A percentile compares a stretch with the other conserved stretches of the same genome.
These are phyloP conservation scores for Sodiomyces alkalinus DNA, from an alignment of 2,329 filamentous ascomycete species.

Conservation along the genomic window DNA sequence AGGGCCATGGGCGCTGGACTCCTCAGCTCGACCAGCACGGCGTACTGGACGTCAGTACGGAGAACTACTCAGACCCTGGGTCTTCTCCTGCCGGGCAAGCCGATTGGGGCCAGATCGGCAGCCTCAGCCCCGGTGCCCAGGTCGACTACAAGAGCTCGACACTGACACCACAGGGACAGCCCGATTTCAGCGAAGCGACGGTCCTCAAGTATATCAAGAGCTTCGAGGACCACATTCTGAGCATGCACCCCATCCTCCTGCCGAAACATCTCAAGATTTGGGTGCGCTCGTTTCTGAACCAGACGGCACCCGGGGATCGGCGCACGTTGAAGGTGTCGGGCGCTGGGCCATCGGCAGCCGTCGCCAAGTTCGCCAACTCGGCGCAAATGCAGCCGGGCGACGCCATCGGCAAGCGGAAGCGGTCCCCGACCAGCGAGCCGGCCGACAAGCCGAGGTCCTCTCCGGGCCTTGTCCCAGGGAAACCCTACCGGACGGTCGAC, in stretches of 20 bases:
- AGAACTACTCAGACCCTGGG: constrained; percentile 30
- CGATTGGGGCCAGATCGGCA: constrained; percentile 45
- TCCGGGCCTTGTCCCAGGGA: constrained; percentile 22
- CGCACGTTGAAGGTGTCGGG: constrained; percentile 4
- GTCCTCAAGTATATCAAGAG: constrained; percentile 39
- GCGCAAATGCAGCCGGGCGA: constrained; percentile 1
- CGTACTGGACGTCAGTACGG: constrained; percentile 26
- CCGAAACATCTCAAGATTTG: constrained; percentile 35
- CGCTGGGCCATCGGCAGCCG: too few species aligned
- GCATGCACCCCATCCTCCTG: constrained; percentile 49
- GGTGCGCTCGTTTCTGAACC: constrained; percentile 36
- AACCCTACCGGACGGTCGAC: constrained; percentile 51
- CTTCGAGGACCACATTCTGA: constrained; percentile 46
- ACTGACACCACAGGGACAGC: constrained; percentile 28
- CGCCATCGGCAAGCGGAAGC: constrained; percentile 33
- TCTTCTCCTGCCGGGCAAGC: constrained; percentile 38
- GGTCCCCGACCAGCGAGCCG: constrained; percentile 23
- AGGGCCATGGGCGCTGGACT: constrained; percentile 39
- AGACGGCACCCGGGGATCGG: constrained; percentile 18
- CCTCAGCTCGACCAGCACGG: constrained; percentile 17
- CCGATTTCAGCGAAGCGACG: constrained; percentile 34
- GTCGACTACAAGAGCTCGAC: constrained; percentile 21
- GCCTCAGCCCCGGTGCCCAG: constrained; percentile 25
- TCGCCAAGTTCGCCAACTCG: constrained; percentile 16
- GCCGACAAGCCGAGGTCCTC: constrained; percentile 6